Base-by-base conservation (phyloP, 208 protist species). In the Leishmania tropica region DNA sequence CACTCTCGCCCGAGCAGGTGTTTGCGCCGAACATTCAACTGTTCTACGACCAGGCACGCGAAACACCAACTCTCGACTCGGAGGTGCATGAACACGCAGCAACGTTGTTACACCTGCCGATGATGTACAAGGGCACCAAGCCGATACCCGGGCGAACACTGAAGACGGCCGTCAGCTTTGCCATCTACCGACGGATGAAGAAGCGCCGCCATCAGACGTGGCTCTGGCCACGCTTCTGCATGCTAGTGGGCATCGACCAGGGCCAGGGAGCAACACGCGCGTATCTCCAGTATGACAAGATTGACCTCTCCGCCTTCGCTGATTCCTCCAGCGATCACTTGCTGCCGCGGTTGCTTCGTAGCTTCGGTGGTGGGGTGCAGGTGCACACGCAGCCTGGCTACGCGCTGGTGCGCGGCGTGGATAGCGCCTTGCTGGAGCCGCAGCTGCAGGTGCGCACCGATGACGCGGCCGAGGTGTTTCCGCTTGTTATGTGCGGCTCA, bases 41-140 rank as follows among this genome's bases (percentile, higher is more conserved):
- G 2, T 93, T 80, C 37, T 35, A 73, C 28, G 86, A 90, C 60
- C 19, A 78, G n/a, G 76, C 51, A 56, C 81, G 58, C 35, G 75
- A 81, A 54, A 75, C 47, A 28, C 65, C 77, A 24, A 31, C 78
- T 35, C 5, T 64, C 54, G 64, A 65, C 42, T 76, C 19, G 0
- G 77, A 85, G 28, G 83, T 91, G 28, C 24, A 67, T 5, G 76
- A 81, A 28, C 60, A 64, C 70, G 77, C 84, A 2, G 89, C 90
- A 17, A 94, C 93, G 37, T 76, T 85, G 51, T 62, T 96, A 70
- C 92, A 95, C 64, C 89, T 96, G 53, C 92, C 93, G 1, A 89
- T 72, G 21, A 83, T 80, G 31, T 84, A 85, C 73, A 92, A 89
- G 67, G 85, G 89, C 75, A 83, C 81, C 35, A 75, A 75, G n/a